Percentiles rank a stretch among this genome's conserved stretches.
Conservation (phyloP, 768 basidiomycete species). For the Exsudoporus frostii region DNA sequence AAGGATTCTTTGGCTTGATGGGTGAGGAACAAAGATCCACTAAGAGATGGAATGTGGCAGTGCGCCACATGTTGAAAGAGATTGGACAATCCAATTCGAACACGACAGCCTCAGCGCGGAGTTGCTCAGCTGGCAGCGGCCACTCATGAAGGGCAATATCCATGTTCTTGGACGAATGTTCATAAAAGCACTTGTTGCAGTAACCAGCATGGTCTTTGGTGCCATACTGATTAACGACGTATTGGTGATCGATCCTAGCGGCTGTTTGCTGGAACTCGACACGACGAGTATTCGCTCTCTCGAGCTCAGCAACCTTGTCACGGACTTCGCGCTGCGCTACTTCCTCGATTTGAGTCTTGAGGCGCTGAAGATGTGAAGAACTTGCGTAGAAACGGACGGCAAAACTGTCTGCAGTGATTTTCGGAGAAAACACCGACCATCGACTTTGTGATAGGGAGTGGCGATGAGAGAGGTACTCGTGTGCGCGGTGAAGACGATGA, state of each 20-base stretch:
- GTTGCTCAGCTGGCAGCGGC: slow-evolving; percentile 37
- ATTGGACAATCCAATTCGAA: slow-evolving; percentile 44
- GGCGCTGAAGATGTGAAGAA: slow-evolving; percentile 20
- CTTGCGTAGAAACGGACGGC: slow-evolving; percentile 33
- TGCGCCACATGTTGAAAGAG: slow-evolving; percentile 43
- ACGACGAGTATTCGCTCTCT: slow-evolving; percentile 20
- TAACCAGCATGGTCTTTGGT: not conserved
- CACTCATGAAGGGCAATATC: slow-evolving; percentile 41
- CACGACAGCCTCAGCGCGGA: slow-evolving; percentile 29
- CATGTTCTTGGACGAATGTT: slow-evolving; percentile 21
- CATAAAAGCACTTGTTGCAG: slow-evolving; percentile 32
- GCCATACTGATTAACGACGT: not conserved
- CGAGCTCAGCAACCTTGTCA: slow-evolving; percentile 31
- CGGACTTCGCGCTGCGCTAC: slow-evolving; percentile 20
- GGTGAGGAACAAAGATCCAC: slow-evolving; percentile 32
- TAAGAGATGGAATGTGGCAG: slow-evolving; percentile 38
- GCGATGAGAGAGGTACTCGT: slow-evolving; percentile 36
- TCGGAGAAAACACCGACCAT: slow-evolving; percentile 36
- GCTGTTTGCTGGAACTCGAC: slow-evolving; percentile 14
- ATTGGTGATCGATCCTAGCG: slow-evolving; percentile 1
- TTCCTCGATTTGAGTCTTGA: slow-evolving; percentile 33
- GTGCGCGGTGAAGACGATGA: slow-evolving; percentile 24
- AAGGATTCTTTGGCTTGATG: slow-evolving; percentile 3
- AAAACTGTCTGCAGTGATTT: slow-evolving; percentile 24
- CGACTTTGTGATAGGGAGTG: slow-evolving; percentile 9